Evolutionary conservation across 164 flowering plant genomes (phyloP).

Genomic region (Akebia trifoliata): DNA sequence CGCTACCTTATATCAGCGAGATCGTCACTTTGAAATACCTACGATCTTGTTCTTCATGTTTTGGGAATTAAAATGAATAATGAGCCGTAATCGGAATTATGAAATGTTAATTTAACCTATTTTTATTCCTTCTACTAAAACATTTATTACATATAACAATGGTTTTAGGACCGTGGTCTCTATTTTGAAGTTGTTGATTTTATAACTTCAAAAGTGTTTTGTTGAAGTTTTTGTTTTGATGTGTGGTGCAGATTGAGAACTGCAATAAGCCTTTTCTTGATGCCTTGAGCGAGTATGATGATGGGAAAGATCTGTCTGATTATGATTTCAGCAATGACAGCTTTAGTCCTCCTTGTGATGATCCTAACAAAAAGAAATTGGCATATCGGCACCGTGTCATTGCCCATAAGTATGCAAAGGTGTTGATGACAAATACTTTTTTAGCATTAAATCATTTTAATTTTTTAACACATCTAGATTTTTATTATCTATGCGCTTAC

Average conservation of each 20-base stretch:
- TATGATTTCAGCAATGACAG: conserved; percentile 76
- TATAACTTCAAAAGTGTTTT: neutral
- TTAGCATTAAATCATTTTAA: neutral
- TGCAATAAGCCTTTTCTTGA: conserved; percentile 72
- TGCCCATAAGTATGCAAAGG: conserved; percentile 71
- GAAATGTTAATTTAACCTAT: too few species aligned
- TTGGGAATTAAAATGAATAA: too few species aligned
- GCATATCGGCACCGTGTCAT: conserved; percentile 75
- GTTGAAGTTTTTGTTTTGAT: conserved; percentile 6
- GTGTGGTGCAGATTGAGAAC: conserved; percentile 62
- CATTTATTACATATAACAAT: neutral
- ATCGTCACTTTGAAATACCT: too few species aligned
- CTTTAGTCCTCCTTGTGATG: conserved; percentile 53
- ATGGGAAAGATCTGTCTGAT: conserved; percentile 66
- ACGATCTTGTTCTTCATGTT: too few species aligned
- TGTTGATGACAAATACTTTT: conserved; percentile 16
- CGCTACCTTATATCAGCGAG: too few species aligned
- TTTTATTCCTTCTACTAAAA: neutral
- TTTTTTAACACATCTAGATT: neutral
- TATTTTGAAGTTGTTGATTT: neutral
- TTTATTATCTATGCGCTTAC: neutral
- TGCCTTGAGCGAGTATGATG: conserved; percentile 63
- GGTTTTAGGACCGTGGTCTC: neutral
- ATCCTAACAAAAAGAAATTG: conserved; percentile 58
- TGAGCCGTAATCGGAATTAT: too few species aligned